phyloP scores from a whole-genome alignment of 371 early-diverging fungal species.

The Funneliformis caledonium region DNA sequence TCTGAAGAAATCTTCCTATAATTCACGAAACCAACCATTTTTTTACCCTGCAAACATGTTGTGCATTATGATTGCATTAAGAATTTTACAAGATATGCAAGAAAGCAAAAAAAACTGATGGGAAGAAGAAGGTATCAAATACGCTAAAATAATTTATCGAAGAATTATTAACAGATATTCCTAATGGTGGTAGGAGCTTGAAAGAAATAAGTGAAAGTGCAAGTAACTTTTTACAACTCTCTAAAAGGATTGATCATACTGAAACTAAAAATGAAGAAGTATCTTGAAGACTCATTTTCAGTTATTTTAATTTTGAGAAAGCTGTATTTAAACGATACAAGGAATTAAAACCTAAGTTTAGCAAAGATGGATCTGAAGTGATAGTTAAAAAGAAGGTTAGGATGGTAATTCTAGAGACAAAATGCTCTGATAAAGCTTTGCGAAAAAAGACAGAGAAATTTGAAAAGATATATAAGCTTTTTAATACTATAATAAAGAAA shows the following conservation, averaged over 20 bases:
- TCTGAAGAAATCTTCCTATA: too few species aligned
- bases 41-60: too few species aligned
- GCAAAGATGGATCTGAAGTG: background rate
- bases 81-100: too few species aligned
- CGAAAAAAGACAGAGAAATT: background rate
- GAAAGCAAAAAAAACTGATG: background rate
- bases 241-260: background rate
- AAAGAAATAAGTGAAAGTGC: background rate
- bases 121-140: background rate
- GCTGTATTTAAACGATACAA: constrained; percentile 25
- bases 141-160: constrained; percentile 5
- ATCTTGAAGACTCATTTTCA: background rate
- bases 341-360: background rate
- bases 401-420: background rate
- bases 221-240: constrained; percentile 16
- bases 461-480: background rate
- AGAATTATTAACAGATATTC: background rate
- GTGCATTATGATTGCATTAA: too few species aligned
- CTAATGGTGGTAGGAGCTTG: background rate
- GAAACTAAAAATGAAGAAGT: constrained; percentile 1
- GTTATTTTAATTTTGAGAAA: constrained; percentile 26
- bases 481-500: background rate
- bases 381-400: background rate
- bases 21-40: too few species aligned
- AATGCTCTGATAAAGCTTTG: background rate